These are phyloP conservation scores for Aureobasidium sp. DNA, from an alignment of 2,329 filamentous ascomycete genomes.

Conservation along the genomic window DNA sequence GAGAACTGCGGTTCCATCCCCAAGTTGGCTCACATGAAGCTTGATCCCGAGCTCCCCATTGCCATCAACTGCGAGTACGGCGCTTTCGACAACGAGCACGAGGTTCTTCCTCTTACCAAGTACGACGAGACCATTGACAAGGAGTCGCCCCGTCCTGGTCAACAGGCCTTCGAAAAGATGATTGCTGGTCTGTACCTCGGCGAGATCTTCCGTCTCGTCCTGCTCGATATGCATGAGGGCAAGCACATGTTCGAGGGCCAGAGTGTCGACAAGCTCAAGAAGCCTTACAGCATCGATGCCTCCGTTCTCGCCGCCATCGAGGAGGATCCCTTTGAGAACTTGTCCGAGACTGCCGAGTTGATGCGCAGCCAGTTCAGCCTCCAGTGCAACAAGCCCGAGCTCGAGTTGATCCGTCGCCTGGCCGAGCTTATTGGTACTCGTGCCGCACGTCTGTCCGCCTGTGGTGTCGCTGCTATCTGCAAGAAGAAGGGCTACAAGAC, in stretches of 20 bases:
- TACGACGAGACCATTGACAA: constrained; percentile 46
- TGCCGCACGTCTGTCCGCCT: constrained; percentile 84
- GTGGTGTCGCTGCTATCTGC: constrained; percentile 91
- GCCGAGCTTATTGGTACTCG: constrained; percentile 93
- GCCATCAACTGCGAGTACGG: constrained; percentile 98
- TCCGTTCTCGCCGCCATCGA: constrained; percentile 92
- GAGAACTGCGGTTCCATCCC: constrained; percentile 85
- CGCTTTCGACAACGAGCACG: constrained; percentile 90
- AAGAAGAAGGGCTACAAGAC: constrained; percentile 86
- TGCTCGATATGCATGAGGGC: constrained; percentile 55
- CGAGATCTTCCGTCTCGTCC: constrained; percentile 39
- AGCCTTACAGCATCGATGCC: constrained; percentile 82
- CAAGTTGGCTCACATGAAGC: constrained; percentile 86
- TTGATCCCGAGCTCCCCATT: constrained; percentile 75
- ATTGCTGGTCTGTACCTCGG: constrained; percentile 41
- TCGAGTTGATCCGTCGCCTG: constrained; percentile 80
- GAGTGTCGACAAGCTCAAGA: constrained; percentile 71
- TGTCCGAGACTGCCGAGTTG: constrained; percentile 78
- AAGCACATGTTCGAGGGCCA: constrained; percentile 69
- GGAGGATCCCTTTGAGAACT: constrained; percentile 92
- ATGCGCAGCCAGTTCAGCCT: constrained; percentile 72
- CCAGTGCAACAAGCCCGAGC: constrained; percentile 64
- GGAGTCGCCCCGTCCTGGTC: constrained; percentile 38
- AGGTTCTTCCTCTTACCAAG: constrained; percentile 74
- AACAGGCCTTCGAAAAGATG: constrained; percentile 42